A percentile compares a stretch with the other conserved stretches of the same genome.
These are phyloP conservation scores for Cenococcum geophilum DNA, from an alignment of 495 filamentous ascomycete species.

Conservation along the genomic window DNA sequence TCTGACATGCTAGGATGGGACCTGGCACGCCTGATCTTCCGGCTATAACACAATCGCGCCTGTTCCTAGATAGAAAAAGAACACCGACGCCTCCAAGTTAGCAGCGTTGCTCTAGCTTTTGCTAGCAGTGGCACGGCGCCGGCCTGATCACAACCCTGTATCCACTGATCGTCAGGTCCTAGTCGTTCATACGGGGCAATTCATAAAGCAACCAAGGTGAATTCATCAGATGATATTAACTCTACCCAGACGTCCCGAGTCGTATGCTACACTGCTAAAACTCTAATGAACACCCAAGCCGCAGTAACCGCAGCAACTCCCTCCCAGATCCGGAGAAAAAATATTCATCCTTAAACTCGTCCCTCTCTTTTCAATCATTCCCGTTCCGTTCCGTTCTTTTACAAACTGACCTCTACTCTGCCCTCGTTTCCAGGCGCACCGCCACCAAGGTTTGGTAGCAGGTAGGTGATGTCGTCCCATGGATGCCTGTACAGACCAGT, in stretches of 20 bases:
- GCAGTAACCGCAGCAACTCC: conserved; percentile 3
- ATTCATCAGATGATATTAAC: not conserved
- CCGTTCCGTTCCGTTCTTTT: not conserved
- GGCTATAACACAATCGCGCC: not conserved
- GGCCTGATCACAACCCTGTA: too few species aligned
- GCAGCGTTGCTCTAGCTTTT: not conserved
- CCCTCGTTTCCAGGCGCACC: conserved; percentile 30
- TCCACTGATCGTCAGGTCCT: too few species aligned
- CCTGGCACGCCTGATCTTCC: not conserved
- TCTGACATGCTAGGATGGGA: too few species aligned
- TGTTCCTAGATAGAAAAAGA: not conserved
- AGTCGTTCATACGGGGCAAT: too few species aligned
- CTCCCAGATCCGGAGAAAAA: not conserved
- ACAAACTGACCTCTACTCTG: conserved; percentile 32
- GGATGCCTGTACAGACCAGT: conserved; percentile 98
- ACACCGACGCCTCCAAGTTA: not conserved
- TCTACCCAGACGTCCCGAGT: not conserved
- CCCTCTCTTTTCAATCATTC: not conserved
- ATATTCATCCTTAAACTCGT: not conserved
- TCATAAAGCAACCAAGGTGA: not conserved
- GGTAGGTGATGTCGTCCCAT: conserved; percentile 57
- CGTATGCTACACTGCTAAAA: not conserved
- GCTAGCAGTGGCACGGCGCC: too few species aligned
- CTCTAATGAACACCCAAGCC: not conserved
- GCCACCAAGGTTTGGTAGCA: conserved; percentile 28